Conservation (phyloP, 2,329 filamentous ascomycete species). For the Microthyrium microscopicum region DNA sequence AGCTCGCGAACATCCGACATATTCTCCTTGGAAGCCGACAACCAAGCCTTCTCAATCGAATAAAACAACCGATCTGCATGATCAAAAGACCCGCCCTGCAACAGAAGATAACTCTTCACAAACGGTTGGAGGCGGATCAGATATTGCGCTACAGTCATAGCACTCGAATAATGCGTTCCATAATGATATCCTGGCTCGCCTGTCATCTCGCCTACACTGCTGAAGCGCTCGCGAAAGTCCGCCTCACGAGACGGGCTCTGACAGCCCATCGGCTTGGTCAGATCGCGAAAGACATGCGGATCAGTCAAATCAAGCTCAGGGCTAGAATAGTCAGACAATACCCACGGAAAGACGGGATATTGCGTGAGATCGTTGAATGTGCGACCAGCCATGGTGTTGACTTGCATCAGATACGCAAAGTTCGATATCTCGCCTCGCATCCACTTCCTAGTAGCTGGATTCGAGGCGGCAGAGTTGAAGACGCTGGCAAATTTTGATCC, state of each 20-base stretch:
- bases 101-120: slow-evolving; percentile 81
- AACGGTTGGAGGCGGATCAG: slow-evolving; percentile 90
- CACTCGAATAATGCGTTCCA: slow-evolving; percentile 95
- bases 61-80: slow-evolving; percentile 92
- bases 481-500: slow-evolving; percentile 84
- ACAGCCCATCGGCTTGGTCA: slow-evolving; percentile 92
- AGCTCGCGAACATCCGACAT: slow-evolving; percentile 90
- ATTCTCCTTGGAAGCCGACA: slow-evolving; percentile 72
- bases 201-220: slow-evolving; percentile 77
- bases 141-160: slow-evolving; percentile 96
- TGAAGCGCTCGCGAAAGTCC: slow-evolving; percentile 71
- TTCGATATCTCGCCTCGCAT: slow-evolving; percentile 91
- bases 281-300: slow-evolving; percentile 70
- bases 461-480: slow-evolving; percentile 68
- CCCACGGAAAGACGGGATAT: slow-evolving; percentile 96
- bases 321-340: slow-evolving; percentile 88
- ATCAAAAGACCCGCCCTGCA: slow-evolving; percentile 93
- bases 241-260: slow-evolving; percentile 61
- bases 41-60: slow-evolving; percentile 81
- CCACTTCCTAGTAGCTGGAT: slow-evolving; percentile 79
- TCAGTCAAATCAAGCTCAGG: slow-evolving; percentile 78
- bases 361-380: slow-evolving; percentile 98
- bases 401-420: slow-evolving; percentile 95
- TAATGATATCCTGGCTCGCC: slow-evolving; percentile 74
- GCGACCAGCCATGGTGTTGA: slow-evolving; percentile 91